Conservation (phyloP, 345 rosid species). For the Rhodamnia argentea region DNA sequence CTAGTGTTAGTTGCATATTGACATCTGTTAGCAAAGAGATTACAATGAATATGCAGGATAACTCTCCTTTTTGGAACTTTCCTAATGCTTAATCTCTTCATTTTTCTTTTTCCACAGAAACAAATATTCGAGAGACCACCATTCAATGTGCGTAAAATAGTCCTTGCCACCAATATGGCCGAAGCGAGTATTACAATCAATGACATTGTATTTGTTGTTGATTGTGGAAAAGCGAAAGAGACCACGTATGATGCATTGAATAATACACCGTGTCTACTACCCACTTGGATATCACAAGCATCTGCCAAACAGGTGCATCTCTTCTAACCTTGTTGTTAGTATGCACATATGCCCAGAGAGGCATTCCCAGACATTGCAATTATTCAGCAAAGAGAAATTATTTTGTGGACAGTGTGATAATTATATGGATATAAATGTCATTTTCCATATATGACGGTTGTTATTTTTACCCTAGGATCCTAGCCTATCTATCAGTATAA, state of each 20-base stretch:
- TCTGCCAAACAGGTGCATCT: conserved; percentile 78
- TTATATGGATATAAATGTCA: not conserved
- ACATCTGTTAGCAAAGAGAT: not conserved
- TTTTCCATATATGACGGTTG: not conserved
- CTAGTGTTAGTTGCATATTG: not conserved
- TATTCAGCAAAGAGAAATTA: not conserved
- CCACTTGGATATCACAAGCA: conserved; percentile 98
- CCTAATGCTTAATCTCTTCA: not conserved
- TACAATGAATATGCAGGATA: not conserved
- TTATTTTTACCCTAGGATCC: not conserved
- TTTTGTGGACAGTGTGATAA: not conserved
- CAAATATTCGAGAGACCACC: conserved; percentile 82
- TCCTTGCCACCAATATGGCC: conserved; percentile 98
- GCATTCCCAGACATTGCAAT: not conserved
- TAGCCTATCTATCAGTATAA: not conserved
- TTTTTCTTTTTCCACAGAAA: conserved; percentile 32
- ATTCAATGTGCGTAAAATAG: conserved; percentile 71
- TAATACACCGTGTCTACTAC: conserved; percentile 96
- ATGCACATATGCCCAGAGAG: not conserved
- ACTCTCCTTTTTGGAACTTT: not conserved
- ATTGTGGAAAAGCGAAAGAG: conserved; percentile 98
- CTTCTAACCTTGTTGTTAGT: not conserved
- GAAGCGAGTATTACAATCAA: conserved; percentile 98
- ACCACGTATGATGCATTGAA: conserved; percentile 98
- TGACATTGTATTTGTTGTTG: conserved; percentile 89